A percentile compares a stretch with the other conserved stretches of the same genome.
Evolutionary conservation across 805 yeast genomes (phyloP).

Genomic region (Yamadazyma sp.): DNA sequence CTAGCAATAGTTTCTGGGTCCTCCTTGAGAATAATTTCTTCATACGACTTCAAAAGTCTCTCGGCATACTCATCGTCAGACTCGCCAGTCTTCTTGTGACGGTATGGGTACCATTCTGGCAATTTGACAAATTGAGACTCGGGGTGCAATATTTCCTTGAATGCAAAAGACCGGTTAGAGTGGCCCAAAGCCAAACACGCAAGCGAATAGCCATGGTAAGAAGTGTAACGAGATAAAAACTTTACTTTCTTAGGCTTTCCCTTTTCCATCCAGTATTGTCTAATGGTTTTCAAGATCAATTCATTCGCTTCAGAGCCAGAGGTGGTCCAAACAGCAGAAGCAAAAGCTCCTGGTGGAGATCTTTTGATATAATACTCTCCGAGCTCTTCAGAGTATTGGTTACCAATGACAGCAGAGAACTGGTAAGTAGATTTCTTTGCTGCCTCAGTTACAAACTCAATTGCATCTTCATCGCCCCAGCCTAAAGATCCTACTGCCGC

Average conservation of each 20-base stretch:
- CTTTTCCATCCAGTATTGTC: conserved; percentile 27
- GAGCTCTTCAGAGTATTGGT: conserved; percentile 25
- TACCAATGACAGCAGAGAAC: conserved; percentile 24
- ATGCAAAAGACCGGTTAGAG: conserved; percentile 19
- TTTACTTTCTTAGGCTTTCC: conserved; percentile 24
- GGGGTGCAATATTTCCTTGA: conserved; percentile 24
- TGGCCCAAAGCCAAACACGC: conserved; percentile 26
- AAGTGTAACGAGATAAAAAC: conserved; percentile 25
- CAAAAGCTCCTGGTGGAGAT: conserved; percentile 46
- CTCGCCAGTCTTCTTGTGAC: conserved; percentile 26
- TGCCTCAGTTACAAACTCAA: conserved; percentile 22
- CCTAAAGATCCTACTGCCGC: conserved; percentile 38
- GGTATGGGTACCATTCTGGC: conserved; percentile 28
- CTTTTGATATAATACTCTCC: conserved; percentile 30
- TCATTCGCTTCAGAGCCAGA: conserved; percentile 34
- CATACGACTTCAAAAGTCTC: conserved; percentile 24
- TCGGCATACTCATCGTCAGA: conserved; percentile 22
- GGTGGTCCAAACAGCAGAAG: conserved; percentile 39
- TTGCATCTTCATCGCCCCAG: conserved; percentile 28
- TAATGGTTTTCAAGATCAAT: conserved; percentile 26
- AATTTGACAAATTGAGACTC: conserved; percentile 20
- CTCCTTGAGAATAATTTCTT: conserved; percentile 22
- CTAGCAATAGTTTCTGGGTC: conserved; percentile 31
- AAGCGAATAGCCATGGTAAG: conserved; percentile 30
- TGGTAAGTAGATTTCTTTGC: conserved; percentile 23